Percentiles rank a stretch among this genome's conserved stretches.
These are phyloP conservation scores for Sclerotinia trifoliorum DNA, from an alignment of 2,329 filamentous ascomycete genomes.

Conservation along the genomic window DNA sequence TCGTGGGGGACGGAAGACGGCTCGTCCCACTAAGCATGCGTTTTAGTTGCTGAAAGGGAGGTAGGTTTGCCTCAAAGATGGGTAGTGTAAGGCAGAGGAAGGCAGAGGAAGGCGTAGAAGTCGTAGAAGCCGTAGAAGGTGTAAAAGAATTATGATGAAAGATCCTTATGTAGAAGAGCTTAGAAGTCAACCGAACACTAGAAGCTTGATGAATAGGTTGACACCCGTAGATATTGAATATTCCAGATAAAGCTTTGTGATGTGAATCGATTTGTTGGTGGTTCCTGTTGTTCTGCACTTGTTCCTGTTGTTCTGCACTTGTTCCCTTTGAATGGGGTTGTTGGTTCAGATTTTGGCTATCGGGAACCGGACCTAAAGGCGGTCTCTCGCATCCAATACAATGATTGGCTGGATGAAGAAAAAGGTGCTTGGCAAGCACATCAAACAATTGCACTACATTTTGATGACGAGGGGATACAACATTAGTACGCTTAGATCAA, in stretches of 20 bases:
- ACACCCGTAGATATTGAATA: neutral
- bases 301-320: neutral
- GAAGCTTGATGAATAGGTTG: neutral
- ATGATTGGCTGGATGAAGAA: neutral
- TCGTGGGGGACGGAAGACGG: neutral
- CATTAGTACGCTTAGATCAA: neutral
- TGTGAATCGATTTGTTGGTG: neutral
- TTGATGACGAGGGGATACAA: constrained; percentile 11
- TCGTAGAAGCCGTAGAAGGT: neutral
- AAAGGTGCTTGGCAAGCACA: neutral
- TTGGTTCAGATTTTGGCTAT: constrained; percentile 15
- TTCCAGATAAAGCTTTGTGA: neutral
- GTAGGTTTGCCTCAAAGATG: neutral
- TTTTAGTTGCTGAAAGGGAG: constrained; percentile 4
- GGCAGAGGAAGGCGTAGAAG: neutral
- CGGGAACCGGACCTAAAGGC: neutral
- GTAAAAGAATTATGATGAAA: neutral
- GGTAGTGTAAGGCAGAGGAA: neutral
- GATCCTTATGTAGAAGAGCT: too few relatives aligned
- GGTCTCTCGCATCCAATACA: neutral
- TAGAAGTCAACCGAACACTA: neutral
- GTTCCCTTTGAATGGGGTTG: constrained; percentile 9
- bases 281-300: neutral
- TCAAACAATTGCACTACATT: neutral
- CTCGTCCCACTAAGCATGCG: constrained; percentile 1